These are phyloP conservation scores for Aspergillus oerlinghausenensis DNA, from an alignment of 2,329 filamentous ascomycete genomes.

Conservation along the genomic window DNA sequence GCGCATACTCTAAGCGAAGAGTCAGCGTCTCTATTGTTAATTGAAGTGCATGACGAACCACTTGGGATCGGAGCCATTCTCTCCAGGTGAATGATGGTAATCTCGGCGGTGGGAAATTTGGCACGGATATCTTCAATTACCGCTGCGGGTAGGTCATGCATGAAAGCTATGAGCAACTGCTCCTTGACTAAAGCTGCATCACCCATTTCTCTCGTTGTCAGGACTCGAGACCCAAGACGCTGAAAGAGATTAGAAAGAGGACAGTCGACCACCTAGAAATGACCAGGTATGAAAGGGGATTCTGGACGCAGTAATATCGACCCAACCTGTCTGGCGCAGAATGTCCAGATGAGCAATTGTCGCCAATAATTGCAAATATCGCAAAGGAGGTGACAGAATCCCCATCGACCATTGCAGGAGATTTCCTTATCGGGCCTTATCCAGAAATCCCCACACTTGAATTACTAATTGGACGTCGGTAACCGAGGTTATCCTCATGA, in stretches of 20 bases:
- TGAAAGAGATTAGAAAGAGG: not conserved
- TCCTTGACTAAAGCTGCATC: conserved; percentile 14
- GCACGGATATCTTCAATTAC: conserved; percentile 13
- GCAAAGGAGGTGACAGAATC: not conserved
- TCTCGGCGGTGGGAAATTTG: conserved; percentile 22
- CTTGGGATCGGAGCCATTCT: conserved; percentile 14
- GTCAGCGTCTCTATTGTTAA: not conserved
- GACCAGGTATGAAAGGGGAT: not conserved
- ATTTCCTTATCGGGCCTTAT: not conserved
- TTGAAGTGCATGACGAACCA: conserved; percentile 13
- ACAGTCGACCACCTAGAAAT: not conserved
- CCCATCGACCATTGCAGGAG: not conserved
- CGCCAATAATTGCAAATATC: not conserved
- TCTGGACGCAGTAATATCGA: not conserved
- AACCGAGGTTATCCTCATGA: not conserved
- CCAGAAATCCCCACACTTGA: not conserved
- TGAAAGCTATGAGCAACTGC: conserved; percentile 21
- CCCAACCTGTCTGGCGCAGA: not conserved
- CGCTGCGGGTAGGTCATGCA: conserved; percentile 10
- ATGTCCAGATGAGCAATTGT: not conserved
- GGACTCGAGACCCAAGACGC: not conserved
- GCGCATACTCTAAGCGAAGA: conserved; percentile 15
- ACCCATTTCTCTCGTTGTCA: conserved; percentile 17
- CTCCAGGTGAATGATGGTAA: conserved; percentile 14
- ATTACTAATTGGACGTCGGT: not conserved